Percentiles rank a stretch among this genome's conserved stretches.
Conservation (phyloP, 2,329 filamentous ascomycete genomes). For the Akanthomyces muscarius region DNA sequence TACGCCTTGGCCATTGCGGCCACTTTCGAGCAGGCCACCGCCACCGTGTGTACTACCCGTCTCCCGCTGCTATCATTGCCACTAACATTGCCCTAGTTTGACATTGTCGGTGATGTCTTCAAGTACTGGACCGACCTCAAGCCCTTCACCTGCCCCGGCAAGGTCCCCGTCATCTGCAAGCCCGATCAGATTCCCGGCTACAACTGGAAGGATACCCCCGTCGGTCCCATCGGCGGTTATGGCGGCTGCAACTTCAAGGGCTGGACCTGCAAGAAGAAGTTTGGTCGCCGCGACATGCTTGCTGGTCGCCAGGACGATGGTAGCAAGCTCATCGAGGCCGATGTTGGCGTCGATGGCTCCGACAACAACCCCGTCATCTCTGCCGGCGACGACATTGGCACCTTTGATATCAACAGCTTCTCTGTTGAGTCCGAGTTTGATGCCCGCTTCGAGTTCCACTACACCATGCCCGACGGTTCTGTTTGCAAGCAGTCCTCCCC, state of each 20-base stretch:
- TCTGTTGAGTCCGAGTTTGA: constrained; percentile 71
- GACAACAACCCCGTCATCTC: constrained; percentile 33
- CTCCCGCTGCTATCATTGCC: neutral
- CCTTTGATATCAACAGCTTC: constrained; percentile 74
- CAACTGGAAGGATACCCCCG: constrained; percentile 61
- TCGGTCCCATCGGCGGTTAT: constrained; percentile 62
- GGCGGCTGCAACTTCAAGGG: constrained; percentile 70
- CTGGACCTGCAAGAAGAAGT: constrained; percentile 62
- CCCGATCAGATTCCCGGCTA: constrained; percentile 66
- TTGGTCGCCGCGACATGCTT: constrained; percentile 51
- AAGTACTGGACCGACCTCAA: constrained; percentile 29
- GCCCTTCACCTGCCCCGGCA: constrained; percentile 63
- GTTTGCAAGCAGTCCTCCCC: constrained; percentile 72
- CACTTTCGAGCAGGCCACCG: constrained; percentile 46
- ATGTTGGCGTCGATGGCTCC: constrained; percentile 38
- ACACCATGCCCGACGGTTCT: constrained; percentile 77
- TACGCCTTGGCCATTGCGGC: constrained; percentile 48
- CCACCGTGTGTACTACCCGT: constrained; percentile 35
- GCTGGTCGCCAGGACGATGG: constrained; percentile 48
- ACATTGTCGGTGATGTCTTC: constrained; percentile 18
- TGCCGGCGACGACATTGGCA: constrained; percentile 31
- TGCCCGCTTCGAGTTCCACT: constrained; percentile 79
- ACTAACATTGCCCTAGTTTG: constrained; percentile 20
- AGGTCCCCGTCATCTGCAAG: constrained; percentile 74
- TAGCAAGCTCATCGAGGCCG: constrained; percentile 59